A percentile compares a stretch with the other conserved stretches of the same genome.
These are phyloP conservation scores for Aureobasidium sp. DNA, from an alignment of 2,329 filamentous ascomycete species.

Conservation along the genomic window DNA sequence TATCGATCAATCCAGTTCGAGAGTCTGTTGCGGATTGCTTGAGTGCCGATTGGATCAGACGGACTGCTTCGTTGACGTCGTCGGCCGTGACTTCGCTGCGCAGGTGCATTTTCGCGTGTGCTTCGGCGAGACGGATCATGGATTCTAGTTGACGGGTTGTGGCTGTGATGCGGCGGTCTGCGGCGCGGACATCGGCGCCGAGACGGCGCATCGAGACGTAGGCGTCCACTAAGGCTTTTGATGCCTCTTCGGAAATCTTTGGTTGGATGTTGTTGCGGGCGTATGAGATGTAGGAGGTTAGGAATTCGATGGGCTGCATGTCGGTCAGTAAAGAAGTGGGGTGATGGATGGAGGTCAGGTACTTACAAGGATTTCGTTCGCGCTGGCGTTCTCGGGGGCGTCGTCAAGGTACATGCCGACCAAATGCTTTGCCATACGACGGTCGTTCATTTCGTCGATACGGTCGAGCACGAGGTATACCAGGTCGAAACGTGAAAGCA, in stretches of 20 bases:
- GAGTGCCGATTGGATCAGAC: conserved; percentile 84
- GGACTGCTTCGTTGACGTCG: conserved; percentile 84
- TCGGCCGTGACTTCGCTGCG: conserved; percentile 62
- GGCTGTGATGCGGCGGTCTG: conserved; percentile 93
- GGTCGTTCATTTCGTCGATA: conserved; percentile 81
- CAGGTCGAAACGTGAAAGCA: conserved; percentile 91
- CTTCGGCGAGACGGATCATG: conserved; percentile 95
- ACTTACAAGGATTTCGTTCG: conserved; percentile 71
- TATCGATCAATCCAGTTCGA: conserved; percentile 85
- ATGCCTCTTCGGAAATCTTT: conserved; percentile 67
- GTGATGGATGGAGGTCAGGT: not conserved
- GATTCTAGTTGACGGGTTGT: conserved; percentile 94
- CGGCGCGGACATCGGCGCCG: conserved; percentile 59
- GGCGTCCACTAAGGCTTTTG: conserved; percentile 71
- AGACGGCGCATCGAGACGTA: conserved; percentile 95
- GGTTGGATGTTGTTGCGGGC: conserved; percentile 82
- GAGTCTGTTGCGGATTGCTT: conserved; percentile 96
- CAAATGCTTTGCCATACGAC: conserved; percentile 81
- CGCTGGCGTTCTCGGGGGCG: conserved; percentile 72
- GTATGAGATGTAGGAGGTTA: conserved; percentile 95
- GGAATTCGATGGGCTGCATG: conserved; percentile 74
- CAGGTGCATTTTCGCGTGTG: conserved; percentile 96
- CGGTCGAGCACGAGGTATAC: conserved; percentile 95
- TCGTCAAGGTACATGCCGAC: conserved; percentile 97
- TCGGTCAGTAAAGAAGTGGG: conserved; percentile 3